Percentiles rank a stretch among this genome's conserved stretches.
Evolutionary conservation across 1,284 basidiomycete species (phyloP).

Genomic region (Naganishia sp.): DNA sequence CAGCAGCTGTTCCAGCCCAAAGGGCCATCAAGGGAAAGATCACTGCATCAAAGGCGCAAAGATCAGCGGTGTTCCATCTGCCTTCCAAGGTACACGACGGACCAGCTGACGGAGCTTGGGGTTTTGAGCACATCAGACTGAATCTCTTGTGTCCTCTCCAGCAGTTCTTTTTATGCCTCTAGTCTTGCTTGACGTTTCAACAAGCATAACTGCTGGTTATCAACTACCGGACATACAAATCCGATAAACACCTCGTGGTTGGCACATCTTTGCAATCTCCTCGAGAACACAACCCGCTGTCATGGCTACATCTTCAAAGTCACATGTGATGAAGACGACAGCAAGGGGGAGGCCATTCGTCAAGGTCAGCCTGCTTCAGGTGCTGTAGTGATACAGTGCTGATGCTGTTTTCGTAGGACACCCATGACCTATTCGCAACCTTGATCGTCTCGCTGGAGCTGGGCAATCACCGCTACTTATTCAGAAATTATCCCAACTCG

Average conservation of each 20-base stretch:
- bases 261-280: no score
- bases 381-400: neutral
- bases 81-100: no score
- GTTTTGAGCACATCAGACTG: neutral
- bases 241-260: neutral
- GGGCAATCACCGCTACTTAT: constrained; percentile 88
- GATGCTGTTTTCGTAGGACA: constrained; percentile 66
- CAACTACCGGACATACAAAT: no score
- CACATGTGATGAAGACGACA: constrained; percentile 94
- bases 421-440: constrained; percentile 96
- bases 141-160: no score
- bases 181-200: no score
- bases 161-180: no score
- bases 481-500: constrained; percentile 89
- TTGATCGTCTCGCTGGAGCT: constrained; percentile 91
- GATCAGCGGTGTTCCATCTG: no score
- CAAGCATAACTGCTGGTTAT: no score
- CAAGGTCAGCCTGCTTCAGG: constrained; percentile 63
- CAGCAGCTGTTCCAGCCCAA: neutral
- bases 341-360: constrained; percentile 90
- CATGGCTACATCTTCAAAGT: constrained; percentile 9
- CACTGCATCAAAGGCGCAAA: no score
- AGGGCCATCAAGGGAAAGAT: neutral
- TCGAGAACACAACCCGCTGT: neutral
- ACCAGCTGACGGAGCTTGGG: no score